phyloP scores from a whole-genome alignment of 352 stramenopile genomes.

The Discostella stelligera region DNA sequence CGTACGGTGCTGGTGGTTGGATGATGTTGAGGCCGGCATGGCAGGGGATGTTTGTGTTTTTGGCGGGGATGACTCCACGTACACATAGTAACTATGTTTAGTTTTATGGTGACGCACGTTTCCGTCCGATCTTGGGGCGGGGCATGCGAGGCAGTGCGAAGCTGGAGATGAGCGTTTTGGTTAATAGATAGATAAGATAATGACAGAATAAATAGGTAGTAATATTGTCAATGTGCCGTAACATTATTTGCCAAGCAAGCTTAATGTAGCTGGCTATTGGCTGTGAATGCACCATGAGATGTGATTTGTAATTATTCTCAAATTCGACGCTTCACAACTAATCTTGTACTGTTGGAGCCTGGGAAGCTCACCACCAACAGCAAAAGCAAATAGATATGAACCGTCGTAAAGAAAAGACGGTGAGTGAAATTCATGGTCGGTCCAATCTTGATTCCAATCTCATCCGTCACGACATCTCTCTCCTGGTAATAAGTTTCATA shows the following conservation, averaged over 20 bases:
- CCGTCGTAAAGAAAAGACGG: constrained; percentile 59
- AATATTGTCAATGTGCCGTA: not conserved
- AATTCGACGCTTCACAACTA: constrained; percentile 44
- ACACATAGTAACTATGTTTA: not conserved
- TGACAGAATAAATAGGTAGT: not conserved
- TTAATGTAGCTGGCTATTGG: constrained; percentile 6
- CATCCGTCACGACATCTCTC: constrained; percentile 47
- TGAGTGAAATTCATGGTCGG: constrained; percentile 62
- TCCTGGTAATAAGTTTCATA: constrained; percentile 13
- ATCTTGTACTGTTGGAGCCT: constrained; percentile 42
- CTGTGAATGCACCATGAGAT: not conserved
- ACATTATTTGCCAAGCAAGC: not conserved
- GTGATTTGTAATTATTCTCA: constrained; percentile 19
- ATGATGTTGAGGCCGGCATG: not conserved
- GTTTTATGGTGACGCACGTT: not conserved
- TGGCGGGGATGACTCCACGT: not conserved
- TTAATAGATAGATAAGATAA: not conserved
- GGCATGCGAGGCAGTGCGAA: no score
- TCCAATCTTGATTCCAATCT: constrained; percentile 64
- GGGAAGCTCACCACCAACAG: constrained; percentile 75
- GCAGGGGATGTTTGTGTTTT: not conserved
- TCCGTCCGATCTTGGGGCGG: not conserved
- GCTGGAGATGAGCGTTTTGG: no score
- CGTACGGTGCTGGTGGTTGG: not conserved
- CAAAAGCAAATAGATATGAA: constrained; percentile 76